Percentiles rank a stretch among this genome's conserved stretches.
phyloP scores from a whole-genome alignment of 2,329 filamentous ascomycete genomes.

The Exophiala xenobiotica region DNA sequence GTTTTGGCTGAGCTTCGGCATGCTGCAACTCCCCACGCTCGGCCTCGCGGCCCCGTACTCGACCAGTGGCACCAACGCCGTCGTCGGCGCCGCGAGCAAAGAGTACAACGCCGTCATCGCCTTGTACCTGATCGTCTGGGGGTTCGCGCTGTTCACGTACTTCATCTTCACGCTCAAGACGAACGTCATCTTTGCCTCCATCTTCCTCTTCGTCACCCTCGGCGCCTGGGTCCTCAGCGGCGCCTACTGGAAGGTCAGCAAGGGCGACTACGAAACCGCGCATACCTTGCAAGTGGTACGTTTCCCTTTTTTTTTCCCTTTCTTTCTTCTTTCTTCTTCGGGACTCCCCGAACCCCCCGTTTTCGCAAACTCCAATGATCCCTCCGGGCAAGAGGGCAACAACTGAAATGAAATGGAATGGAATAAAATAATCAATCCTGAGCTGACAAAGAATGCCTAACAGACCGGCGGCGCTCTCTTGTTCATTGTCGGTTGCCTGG shows the following conservation, averaged over 20 bases:
- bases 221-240: conserved; percentile 26
- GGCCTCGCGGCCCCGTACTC: conserved; percentile 27
- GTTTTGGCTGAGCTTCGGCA: conserved; percentile 29
- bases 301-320: conserved; percentile 1
- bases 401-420: too few relatives aligned
- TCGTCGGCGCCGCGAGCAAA: conserved; percentile 18
- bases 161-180: conserved; percentile 31
- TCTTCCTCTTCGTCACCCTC: conserved; percentile 27
- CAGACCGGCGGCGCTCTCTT: conserved; percentile 28
- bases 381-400: background rate
- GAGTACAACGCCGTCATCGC: conserved; percentile 29
- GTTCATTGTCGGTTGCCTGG: conserved; percentile 26
- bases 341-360: too few relatives aligned
- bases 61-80: conserved; percentile 20
- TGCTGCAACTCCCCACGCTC: conserved; percentile 27
- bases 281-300: conserved; percentile 28
- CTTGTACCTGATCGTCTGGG: conserved; percentile 29
- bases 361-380: too few relatives aligned
- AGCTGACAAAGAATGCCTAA: background rate
- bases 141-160: conserved; percentile 28
- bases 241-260: conserved; percentile 30
- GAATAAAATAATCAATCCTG: too few relatives aligned
- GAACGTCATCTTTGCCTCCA: conserved; percentile 26
- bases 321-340: too few relatives aligned
- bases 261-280: conserved; percentile 22